Conservation (phyloP, 1,139 yeast genomes). For the Candida sanyaensis region DNA sequence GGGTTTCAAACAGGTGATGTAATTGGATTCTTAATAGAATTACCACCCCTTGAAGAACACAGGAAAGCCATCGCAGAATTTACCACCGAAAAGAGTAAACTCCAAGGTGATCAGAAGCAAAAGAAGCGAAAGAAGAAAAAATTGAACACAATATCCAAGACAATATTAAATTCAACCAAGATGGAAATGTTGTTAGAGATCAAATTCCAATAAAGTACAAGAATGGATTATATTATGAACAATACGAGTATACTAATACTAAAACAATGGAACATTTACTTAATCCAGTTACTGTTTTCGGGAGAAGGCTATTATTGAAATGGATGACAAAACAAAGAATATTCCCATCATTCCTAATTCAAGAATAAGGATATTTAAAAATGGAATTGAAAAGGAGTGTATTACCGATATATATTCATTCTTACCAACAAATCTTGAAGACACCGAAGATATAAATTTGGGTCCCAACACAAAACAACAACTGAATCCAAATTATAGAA, state of each 20-base stretch:
- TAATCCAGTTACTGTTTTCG: constrained; percentile 71
- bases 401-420: constrained; percentile 74
- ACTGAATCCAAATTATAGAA: constrained; percentile 49
- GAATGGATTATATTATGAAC: constrained; percentile 78
- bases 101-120: constrained; percentile 11
- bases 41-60: constrained; percentile 59
- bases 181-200: constrained; percentile 61
- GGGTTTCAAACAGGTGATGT: constrained; percentile 77
- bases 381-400: constrained; percentile 64
- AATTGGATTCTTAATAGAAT: constrained; percentile 73
- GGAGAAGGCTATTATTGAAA: constrained; percentile 57
- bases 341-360: constrained; percentile 56
- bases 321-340: constrained; percentile 24
- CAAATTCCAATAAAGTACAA: constrained; percentile 87
- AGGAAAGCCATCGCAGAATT: constrained; percentile 26
- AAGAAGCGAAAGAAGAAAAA: constrained; percentile 18
- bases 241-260: constrained; percentile 78
- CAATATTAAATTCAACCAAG: constrained; percentile 22
- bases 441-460: constrained; percentile 23
- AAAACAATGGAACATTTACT: constrained; percentile 74
- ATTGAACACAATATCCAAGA: constrained; percentile 16
- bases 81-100: constrained; percentile 12
- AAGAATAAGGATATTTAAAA: constrained; percentile 66
- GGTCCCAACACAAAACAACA: constrained; percentile 43
- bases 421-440: constrained; percentile 52